Base-by-base conservation (phyloP, 2,329 filamentous ascomycete genomes). In the Calonectria pseudoturangicola region DNA sequence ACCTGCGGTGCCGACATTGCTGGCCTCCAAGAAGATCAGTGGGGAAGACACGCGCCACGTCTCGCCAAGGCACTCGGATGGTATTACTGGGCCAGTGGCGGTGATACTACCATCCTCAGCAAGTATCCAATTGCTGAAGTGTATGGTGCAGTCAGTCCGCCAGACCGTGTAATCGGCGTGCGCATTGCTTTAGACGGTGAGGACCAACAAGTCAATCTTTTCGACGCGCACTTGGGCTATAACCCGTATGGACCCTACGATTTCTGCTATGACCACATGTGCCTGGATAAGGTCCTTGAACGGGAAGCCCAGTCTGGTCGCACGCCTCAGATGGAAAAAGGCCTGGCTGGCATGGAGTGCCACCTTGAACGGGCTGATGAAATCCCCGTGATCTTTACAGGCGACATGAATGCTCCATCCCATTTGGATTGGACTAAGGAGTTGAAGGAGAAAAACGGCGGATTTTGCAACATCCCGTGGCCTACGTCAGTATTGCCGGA, bases 211-310 rank as follows among this genome's bases (percentile, higher is more conserved):
- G 21, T 60, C 7, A 60, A 60, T 5, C 54, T 60, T 39, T 60
- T 25, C 8, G 54, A 60, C 13, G 54, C 54, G 8, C 54, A 60
- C 15, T 25, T 60, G 3, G 54, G 54, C 12, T 60, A 60, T 27
- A 60, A 25, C 13, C 54, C 54, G 2, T 60, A 60, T 16, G 54
- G 54, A 6, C 54, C 54, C 5, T 60, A 60, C 13, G 54, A 60
- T n/a, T 60, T 60, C 21, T 60, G 54, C 54, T 60, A 60, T 25
- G 54, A 60, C n/a, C 54, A 60, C 54, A 60, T 60, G 54, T 60
- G 33, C 21, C 25, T 41, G 33, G 33, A 41, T 21, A 41, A 41
- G 36, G 54, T 60, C 6, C 21, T 60, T 1, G 36, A 60, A 41
- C 54, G 54, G 2, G 54, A 60, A n/a, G 54, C 54, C 15, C 54